Evolutionary conservation across 2,329 filamentous ascomycete species (phyloP), one percentile per base, ranked within the genome.

Genomic region (Penicillium frequentans): DNA sequence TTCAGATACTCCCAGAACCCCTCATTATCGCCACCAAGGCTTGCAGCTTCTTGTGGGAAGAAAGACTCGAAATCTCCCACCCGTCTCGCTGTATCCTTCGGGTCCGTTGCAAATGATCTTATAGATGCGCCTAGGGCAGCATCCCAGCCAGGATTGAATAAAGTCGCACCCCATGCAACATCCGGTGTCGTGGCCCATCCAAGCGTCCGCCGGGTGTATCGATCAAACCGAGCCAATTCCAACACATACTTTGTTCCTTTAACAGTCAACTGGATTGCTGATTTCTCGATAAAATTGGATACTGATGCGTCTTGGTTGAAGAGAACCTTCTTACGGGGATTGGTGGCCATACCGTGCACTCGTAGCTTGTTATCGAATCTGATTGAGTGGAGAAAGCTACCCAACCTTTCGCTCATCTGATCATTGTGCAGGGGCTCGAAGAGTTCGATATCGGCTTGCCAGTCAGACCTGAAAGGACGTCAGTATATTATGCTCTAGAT

Each of bases 151-250:
- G 70, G 62, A 54, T 75, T 68, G 58, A 71, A 74, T 10, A 77
- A 50, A 0, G 68, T 71, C 16, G 70, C 73, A 2, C 74, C 73
- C 76, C 75, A 79, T 2, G 68, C 69, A 14, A 70, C 53, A 14
- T 35, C 72, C 3, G 60, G 64, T 3, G 67, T 29, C 14, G 33
- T 43, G 6, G 33, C 31, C 57, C 55, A 59, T 5, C 45, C 39
- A 2, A 39, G n/a, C 7, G 35, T 26, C 27, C 23, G 24, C 3
- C 11, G 24, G 6, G 16, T 48, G 14, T 75, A 77, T 33, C 71
- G 64, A 53, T 79, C 77, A 52, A 76, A 78, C 5, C 77, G 73
- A 9, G 74, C 70, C 33, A 80, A 65, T 56, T 79, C 77, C n/a
- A 80, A 67, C 9, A 74, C 68, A 52, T 76, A 77, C 2, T 73